These are phyloP conservation scores for Cyclocybe aegerita DNA, from an alignment of 768 basidiomycete genomes.

Conservation along the genomic window DNA sequence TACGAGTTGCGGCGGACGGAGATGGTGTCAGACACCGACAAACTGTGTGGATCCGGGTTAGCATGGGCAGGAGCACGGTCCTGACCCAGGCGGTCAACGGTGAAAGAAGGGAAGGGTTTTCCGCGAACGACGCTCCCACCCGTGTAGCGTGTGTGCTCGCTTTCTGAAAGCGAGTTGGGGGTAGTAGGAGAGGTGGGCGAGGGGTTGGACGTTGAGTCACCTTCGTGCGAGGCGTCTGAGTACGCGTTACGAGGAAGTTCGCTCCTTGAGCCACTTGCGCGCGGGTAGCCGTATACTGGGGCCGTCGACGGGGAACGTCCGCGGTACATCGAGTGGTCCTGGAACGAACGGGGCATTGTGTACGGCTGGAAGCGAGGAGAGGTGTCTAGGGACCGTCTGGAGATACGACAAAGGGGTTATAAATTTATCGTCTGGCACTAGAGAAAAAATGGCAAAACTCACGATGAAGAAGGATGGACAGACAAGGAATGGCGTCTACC, in stretches of 20 bases:
- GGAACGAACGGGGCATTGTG: conserved; percentile 21
- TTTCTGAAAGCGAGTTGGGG: conserved; percentile 43
- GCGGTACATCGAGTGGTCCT: conserved; percentile 22
- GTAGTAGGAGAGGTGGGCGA: conserved; percentile 59
- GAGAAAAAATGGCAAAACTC: not conserved
- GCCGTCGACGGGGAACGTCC: conserved; percentile 20
- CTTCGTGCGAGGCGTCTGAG: conserved; percentile 41
- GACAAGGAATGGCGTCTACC: conserved; percentile 44
- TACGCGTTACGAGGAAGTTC: conserved; percentile 10
- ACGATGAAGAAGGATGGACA: conserved; percentile 29
- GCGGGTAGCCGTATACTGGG: conserved; percentile 3
- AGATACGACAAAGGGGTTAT: conserved; percentile 6
- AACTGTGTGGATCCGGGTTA: conserved; percentile 11
- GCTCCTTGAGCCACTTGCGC: conserved; percentile 6
- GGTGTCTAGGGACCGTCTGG: conserved; percentile 21
- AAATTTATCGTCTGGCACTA: not conserved
- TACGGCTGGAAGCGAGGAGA: conserved; percentile 32
- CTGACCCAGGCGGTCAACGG: conserved; percentile 12
- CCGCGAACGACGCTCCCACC: conserved; percentile 11
- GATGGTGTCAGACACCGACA: conserved; percentile 13
- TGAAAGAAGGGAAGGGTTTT: conserved; percentile 13
- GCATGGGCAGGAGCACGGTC: conserved; percentile 11
- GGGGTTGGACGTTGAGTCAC: conserved; percentile 45
- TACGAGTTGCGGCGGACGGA: conserved; percentile 20
- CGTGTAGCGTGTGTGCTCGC: conserved; percentile 12